phyloP scores from a whole-genome alignment of 257 asterid species.

The Nicotiana tomentosiformis region DNA sequence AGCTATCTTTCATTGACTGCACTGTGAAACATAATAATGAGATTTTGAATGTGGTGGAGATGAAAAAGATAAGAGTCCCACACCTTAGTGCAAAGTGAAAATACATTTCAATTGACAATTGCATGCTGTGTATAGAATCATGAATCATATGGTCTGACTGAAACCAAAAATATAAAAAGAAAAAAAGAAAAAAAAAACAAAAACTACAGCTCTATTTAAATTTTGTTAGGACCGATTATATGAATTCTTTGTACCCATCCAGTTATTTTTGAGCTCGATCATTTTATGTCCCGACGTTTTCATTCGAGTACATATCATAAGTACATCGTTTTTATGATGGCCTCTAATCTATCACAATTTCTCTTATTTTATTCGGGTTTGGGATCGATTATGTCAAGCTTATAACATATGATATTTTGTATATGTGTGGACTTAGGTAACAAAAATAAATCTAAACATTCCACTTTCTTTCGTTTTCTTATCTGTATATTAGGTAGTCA shows the following conservation, averaged over 20 bases:
- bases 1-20: slow-evolving; percentile 48
- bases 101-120: neutral
- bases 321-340: neutral
- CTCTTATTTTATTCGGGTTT: neutral
- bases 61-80: slow-evolving; percentile 14
- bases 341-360: neutral
- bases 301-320: neutral
- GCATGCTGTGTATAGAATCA: slow-evolving; percentile 8
- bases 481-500: neutral
- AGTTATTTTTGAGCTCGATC: neutral
- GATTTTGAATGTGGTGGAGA: slow-evolving; percentile 17
- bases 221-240: neutral
- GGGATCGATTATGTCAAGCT: neutral
- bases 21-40: slow-evolving; percentile 31
- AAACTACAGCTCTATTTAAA: neutral
- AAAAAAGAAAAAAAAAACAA: neutral
- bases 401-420: neutral
- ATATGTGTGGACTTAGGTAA: neutral
- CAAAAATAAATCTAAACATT: neutral
- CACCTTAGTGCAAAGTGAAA: neutral
- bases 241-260: neutral
- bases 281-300: neutral
- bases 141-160: slow-evolving; percentile 1
- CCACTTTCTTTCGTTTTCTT: neutral
- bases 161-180: neutral